Evolutionary conservation across 208 protist species (phyloP), one percentile per base, ranked within the genome.

Genomic region (Eutreptiella sp.): DNA sequence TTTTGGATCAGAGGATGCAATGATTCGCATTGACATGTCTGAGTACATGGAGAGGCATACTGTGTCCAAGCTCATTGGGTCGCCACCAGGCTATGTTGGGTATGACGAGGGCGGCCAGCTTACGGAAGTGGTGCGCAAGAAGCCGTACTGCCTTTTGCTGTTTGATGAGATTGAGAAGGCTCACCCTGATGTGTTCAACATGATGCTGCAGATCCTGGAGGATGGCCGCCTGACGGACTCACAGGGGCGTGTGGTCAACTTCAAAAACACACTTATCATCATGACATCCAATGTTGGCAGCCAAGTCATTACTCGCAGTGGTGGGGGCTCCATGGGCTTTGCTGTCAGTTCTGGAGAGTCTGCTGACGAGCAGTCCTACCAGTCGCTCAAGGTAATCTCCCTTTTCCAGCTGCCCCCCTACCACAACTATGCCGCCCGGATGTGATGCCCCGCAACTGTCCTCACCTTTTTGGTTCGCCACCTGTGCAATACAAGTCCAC

Each of bases 161-260:
- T 95, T 99, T 45, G 97, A 99, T 64, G 97, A 99, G 73, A 80
- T 99, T 34, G 95, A 99, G 75, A 99, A 99, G 84, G 96, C 96
- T 4, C 96, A 99, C 75, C 84, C 76, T 36, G 84, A 84, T 58
- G 87, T 99, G 9, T 87, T 87, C 50, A 98, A 98, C 65, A 79
- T 97, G 26, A 80, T 99, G 1, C 77, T 99, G 27, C 96, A 99
- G 77, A 83, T 99, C 7, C 80, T 99, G 0, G 97, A 99, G 61
- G 97, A 99, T 36, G 96, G 94, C 14, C 81, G 93, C 45, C 77
- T 99, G 9, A 99, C 95, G 2, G 96, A 99, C 80, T 84, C 80
- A 42, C 84, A 97, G 63, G 96, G 96, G 32, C 82, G 90, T 46
- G 84, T 70, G 1, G 92, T 98, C 0, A 87, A 98, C 74, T 99